These are phyloP conservation scores for Kentomonas sorsogonicus DNA, from an alignment of 208 protist species.

Conservation along the genomic window DNA sequence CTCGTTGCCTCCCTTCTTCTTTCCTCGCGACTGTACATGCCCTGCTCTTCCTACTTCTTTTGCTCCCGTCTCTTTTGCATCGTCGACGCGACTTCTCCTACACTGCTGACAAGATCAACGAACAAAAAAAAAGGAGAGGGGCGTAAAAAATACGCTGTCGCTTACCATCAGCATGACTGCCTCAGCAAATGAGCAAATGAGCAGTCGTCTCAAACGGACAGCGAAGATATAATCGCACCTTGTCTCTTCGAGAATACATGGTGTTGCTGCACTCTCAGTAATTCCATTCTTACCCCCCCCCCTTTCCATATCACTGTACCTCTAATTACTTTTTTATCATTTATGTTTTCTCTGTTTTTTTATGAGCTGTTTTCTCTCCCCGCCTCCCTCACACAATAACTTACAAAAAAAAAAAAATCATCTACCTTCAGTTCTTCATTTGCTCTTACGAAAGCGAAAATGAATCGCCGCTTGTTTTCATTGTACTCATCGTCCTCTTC, in stretches of 20 bases:
- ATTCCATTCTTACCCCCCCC: not conserved
- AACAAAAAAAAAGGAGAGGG: too few relatives aligned
- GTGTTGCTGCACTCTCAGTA: not conserved
- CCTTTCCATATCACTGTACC: not conserved
- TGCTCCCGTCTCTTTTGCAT: not conserved
- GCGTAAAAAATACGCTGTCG: too few relatives aligned
- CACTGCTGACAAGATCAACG: too few relatives aligned
- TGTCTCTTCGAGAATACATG: not conserved
- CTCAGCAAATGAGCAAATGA: not conserved
- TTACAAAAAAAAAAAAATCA: not conserved
- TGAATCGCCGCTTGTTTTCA: too few relatives aligned
- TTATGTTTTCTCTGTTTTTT: not conserved
- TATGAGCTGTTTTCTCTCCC: not conserved
- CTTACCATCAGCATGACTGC: too few relatives aligned
- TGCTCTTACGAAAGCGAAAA: not conserved
- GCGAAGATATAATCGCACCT: not conserved
- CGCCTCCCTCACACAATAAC: not conserved
- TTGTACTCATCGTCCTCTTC: not conserved
- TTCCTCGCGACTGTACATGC: too few relatives aligned
- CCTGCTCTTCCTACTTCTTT: not conserved
- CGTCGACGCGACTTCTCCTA: not conserved
- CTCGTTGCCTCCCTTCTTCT: too few relatives aligned
- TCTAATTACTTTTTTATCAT: not conserved
- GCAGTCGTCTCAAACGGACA: not conserved
- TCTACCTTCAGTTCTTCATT: too few relatives aligned